Evolutionary conservation across 2,329 filamentous ascomycete species (phyloP).

Genomic region (Aureobasidium uvarum): DNA sequence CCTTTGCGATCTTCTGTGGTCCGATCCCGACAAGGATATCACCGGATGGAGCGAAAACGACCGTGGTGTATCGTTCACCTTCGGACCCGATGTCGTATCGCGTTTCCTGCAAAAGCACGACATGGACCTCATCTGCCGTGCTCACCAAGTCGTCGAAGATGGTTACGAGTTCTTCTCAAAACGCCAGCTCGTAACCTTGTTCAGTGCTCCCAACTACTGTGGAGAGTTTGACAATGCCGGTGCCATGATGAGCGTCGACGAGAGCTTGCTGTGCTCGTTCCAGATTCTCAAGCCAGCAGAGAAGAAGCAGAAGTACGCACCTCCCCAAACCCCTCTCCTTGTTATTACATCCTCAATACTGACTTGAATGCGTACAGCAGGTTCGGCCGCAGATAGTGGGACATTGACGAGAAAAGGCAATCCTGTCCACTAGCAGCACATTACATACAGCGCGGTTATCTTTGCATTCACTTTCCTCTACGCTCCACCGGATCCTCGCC

Average conservation of each 20-base stretch:
- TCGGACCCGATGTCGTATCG: slow-evolving; percentile 94
- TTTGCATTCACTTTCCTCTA: slow-evolving; percentile 23
- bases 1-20: slow-evolving; percentile 97
- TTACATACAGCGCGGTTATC: slow-evolving; percentile 26
- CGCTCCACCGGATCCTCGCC: slow-evolving; percentile 13
- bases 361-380: slow-evolving; percentile 27
- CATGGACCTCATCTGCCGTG: slow-evolving; percentile 98
- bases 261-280: slow-evolving; percentile 98
- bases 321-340: neutral
- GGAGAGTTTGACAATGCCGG: slow-evolving; percentile 99
- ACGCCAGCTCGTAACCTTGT: slow-evolving; percentile 92
- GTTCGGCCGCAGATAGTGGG: slow-evolving; percentile 30
- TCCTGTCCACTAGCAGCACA: slow-evolving; percentile 20
- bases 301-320: slow-evolving; percentile 99
- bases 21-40: slow-evolving; percentile 98
- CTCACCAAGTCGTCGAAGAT: slow-evolving; percentile 97
- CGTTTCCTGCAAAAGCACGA: slow-evolving; percentile 98
- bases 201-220: slow-evolving; percentile 98
- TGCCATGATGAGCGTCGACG: slow-evolving; percentile 99
- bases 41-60: slow-evolving; percentile 99
- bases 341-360: neutral
- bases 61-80: slow-evolving; percentile 97
- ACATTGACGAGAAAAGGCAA: slow-evolving; percentile 20
- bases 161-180: slow-evolving; percentile 99
- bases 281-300: slow-evolving; percentile 99